phyloP scores from a whole-genome alignment of 2,329 filamentous ascomycete genomes.

The Acrocalymma vagum region DNA sequence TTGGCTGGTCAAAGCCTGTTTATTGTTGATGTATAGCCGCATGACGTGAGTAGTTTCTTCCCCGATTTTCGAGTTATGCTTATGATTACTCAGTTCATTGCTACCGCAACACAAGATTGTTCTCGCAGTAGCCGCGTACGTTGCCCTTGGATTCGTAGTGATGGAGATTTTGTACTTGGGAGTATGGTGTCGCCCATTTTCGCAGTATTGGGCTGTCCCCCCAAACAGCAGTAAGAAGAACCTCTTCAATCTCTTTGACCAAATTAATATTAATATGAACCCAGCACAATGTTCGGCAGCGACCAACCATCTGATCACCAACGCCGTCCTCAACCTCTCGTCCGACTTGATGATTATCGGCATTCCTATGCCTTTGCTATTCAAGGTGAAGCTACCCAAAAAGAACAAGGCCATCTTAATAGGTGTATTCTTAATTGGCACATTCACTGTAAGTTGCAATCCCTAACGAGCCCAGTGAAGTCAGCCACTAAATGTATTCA shows the following conservation, averaged over 20 bases:
- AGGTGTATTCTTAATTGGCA: constrained; percentile 64
- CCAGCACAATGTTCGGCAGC: constrained; percentile 53
- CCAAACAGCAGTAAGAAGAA: constrained; percentile 33
- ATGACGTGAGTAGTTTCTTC: constrained; percentile 50
- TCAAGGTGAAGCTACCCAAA: constrained; percentile 52
- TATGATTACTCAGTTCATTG: constrained; percentile 9
- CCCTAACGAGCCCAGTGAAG: background rate
- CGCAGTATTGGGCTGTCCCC: constrained; percentile 63
- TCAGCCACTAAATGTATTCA: constrained; percentile 13
- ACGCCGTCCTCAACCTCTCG: constrained; percentile 54
- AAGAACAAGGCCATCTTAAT: constrained; percentile 63
- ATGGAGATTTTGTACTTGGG: constrained; percentile 60
- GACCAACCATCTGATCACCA: constrained; percentile 51
- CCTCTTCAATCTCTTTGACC: background rate
- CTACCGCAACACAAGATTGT: constrained; percentile 45
- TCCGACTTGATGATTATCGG: constrained; percentile 57
- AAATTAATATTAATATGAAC: constrained; percentile 10
- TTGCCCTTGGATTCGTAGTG: constrained; percentile 55
- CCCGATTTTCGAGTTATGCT: background rate
- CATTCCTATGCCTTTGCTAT: constrained; percentile 57
- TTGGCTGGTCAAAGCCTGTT: constrained; percentile 63
- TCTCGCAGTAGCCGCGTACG: constrained; percentile 55
- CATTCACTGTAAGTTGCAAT: constrained; percentile 38
- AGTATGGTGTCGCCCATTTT: constrained; percentile 65
- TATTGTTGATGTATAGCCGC: constrained; percentile 62